Evolutionary conservation across 768 basidiomycete species (phyloP), one percentile per base, ranked within the genome.

Genomic region (Termitomyces sp.): DNA sequence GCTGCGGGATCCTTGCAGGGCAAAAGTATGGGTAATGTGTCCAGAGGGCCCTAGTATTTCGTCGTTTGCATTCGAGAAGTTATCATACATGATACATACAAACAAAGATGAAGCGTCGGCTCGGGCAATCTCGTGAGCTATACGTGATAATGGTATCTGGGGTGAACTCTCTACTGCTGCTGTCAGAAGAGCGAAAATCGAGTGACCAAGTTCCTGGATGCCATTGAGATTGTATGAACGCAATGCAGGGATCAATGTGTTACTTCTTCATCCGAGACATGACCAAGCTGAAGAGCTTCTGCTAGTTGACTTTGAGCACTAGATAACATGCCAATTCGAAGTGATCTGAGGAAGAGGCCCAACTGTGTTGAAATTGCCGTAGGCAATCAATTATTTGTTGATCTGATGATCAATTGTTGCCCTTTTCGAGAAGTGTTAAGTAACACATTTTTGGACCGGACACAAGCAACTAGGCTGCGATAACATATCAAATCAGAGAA

Each of bases 41-140:
- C 70, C 57, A 84, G 67, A 2, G 80, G 74, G 67, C 81, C 79
- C 81, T 82, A 28, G 8, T 9, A 32, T 43, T 59, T 58, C 48
- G 20, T 46, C 44, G 57, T 41, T 23, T 26, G 20, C 32, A 41
- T 57, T 44, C 9, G n/a, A 30, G 40, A 49, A 56, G 18, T 30
- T 18, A 50, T 20, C 26, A 35, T 41, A 6, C 12, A 50, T 35
- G 30, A 44, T 35, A 66, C 61, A 50, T 54, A 71, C 69, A 26
- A 68, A 63, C 43, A 68, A 59, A 41, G 61, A 63, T 57, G 70
- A 64, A 60, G 63, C 61, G 59, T 66, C 64, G 10, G 63, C 59
- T 33, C 64, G 61, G 5, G 60, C 66, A 16, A 78, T 66, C 14
- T 70, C 61, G 26, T 67, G 66, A 53, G 70, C 71, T 38, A 78